Conservation (phyloP, 441 rosid genomes). For the Pelargonium fulgidum region DNA sequence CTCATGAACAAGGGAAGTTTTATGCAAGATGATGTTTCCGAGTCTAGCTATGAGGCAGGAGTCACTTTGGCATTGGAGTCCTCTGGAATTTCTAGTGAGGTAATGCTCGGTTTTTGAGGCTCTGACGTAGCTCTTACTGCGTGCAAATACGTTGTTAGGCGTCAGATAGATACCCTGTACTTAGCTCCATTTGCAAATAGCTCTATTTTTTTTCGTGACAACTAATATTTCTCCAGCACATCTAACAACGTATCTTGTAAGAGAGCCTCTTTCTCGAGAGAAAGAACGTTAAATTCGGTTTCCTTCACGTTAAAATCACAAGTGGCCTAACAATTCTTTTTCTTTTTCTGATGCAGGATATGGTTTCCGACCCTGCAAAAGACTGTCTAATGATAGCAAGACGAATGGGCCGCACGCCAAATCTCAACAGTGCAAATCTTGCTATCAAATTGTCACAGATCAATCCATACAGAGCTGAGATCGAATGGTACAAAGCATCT, state of each 20-base stretch:
- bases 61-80: conserved; percentile 57
- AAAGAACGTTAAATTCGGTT: too few species aligned
- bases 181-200: too few species aligned
- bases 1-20: conserved; percentile 37
- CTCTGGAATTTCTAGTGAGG: conserved; percentile 42
- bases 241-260: too few species aligned
- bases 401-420: conserved; percentile 39
- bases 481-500: conserved; percentile 58
- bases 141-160: too few species aligned
- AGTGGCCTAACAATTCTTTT: too few species aligned
- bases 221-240: too few species aligned
- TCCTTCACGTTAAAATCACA: too few species aligned
- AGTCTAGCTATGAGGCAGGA: conserved; percentile 55
- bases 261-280: too few species aligned
- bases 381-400: conserved; percentile 44
- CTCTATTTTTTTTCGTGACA: too few species aligned
- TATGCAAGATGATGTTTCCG: conserved; percentile 28
- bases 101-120: conserved; percentile 7
- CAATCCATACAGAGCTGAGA: conserved; percentile 43
- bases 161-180: too few species aligned
- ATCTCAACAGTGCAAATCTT: conserved; percentile 43
- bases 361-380: conserved; percentile 27
- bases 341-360: conserved; percentile 26
- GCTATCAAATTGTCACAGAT: conserved; percentile 46
- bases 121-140: too few species aligned